Evolutionary conservation across 2,329 filamentous ascomycete genomes (phyloP), one percentile per base, ranked within the genome.

Genomic region (Alternaria metachromatica): DNA sequence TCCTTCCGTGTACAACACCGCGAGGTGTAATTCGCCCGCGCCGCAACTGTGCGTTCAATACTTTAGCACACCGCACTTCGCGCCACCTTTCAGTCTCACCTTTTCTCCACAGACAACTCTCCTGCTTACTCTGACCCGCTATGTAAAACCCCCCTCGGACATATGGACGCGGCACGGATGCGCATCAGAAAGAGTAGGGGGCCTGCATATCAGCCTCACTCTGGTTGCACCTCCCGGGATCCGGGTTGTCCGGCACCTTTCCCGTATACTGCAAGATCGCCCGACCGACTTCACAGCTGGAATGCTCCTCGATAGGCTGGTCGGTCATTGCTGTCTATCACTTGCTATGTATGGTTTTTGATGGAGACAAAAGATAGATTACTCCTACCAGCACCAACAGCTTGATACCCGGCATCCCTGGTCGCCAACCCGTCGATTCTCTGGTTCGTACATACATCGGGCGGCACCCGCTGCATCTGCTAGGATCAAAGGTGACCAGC

Each of bases 401-500:
- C 21, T 46, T 55, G 33, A 28, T 12, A 55, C 33, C 37, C 23
- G 33, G 21, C 37, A 37, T 25, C 13, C 7, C 53, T 26, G 58
- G 44, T 15, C 43, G 28, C 15, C 25, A 33, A 54, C 5, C 44
- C 55, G 37, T 45, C 15, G 9, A 28, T 57, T 13, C 18, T 48
- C 53, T 37, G 44, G 53, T 45, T 41, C n/a, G 37, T 18, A 55
- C 33, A 44, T 2, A 55, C 33, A 44, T n/a, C 33, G 37, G 53
- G 37, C 53, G 37, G 4, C 30, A 30, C 43, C 53, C 58, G 45
- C 45, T 57, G 58, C 58, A 61, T 30, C 26, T 61, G 20, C 58
- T 28, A 56, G 53, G 53, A 45, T 45, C 25, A 33, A 23, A 50
- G 25, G 20, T 46, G 41, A 20, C 30, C 18, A 48, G 58, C 58